phyloP scores from a whole-genome alignment of 805 yeast genomes.

The Torulaspora quercuum region DNA sequence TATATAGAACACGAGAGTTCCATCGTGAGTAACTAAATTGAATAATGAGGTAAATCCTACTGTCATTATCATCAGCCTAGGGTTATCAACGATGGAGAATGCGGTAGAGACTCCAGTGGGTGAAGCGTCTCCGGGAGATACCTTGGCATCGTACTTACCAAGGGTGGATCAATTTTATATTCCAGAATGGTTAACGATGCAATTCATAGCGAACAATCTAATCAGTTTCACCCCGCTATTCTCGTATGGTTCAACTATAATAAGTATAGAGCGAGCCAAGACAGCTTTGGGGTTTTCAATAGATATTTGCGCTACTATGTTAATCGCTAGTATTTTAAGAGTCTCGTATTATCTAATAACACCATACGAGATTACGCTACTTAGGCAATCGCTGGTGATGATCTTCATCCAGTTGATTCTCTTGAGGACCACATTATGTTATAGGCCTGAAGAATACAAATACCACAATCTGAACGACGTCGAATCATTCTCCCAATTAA shows the following conservation, averaged over 20 bases:
- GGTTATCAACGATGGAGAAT: slow-evolving; percentile 10
- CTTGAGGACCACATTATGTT: slow-evolving; percentile 58
- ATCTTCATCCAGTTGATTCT: slow-evolving; percentile 68
- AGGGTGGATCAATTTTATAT: slow-evolving; percentile 43
- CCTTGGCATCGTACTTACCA: slow-evolving; percentile 34
- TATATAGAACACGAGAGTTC: slow-evolving; percentile 2
- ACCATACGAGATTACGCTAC: slow-evolving; percentile 75
- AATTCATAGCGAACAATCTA: slow-evolving; percentile 56
- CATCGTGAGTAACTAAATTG: too few species aligned
- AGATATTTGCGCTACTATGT: slow-evolving; percentile 92
- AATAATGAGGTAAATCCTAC: too few species aligned
- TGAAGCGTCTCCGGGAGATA: slow-evolving; percentile 17
- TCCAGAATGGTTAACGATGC: slow-evolving; percentile 52
- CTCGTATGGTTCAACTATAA: slow-evolving; percentile 81
- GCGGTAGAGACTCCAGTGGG: slow-evolving; percentile 9
- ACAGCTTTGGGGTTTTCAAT: slow-evolving; percentile 78
- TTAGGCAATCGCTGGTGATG: slow-evolving; percentile 83
- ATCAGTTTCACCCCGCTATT: slow-evolving; percentile 80
- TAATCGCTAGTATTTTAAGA: slow-evolving; percentile 68
- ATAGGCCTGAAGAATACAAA: slow-evolving; percentile 47
- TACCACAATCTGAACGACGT: slow-evolving; percentile 39
- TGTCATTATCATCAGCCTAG: too few species aligned
- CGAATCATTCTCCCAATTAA: slow-evolving; percentile 31
- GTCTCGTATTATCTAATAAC: slow-evolving; percentile 73
- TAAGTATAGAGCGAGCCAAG: slow-evolving; percentile 58